Percentiles rank a stretch among this genome's conserved stretches.
Conservation (phyloP, 768 basidiomycete species). For the Lactarius tabidus region DNA sequence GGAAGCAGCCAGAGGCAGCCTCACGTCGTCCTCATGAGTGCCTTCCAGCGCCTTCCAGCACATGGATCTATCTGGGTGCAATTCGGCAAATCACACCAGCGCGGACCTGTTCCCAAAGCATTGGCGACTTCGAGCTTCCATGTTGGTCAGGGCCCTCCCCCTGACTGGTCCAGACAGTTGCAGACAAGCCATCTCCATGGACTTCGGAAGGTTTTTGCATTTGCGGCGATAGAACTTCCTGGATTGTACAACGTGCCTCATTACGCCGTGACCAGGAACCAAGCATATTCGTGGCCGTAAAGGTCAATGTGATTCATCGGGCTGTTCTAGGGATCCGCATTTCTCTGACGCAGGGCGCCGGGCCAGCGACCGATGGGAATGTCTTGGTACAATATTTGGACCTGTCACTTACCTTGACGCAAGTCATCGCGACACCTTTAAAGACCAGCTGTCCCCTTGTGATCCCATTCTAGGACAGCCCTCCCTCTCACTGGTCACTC, state of each 20-base stretch:
- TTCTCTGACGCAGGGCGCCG: slow-evolving; percentile 2
- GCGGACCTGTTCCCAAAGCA: slow-evolving; percentile 1
- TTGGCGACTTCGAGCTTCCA: slow-evolving; percentile 7
- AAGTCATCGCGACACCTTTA: slow-evolving; percentile 6
- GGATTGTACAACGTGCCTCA: background rate
- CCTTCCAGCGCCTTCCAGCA: background rate
- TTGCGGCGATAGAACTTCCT: slow-evolving; percentile 18
- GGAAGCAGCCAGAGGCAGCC: background rate
- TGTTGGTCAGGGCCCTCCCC: background rate
- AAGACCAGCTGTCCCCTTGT: slow-evolving; percentile 7
- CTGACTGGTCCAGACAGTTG: slow-evolving; percentile 1
- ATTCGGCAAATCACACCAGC: slow-evolving; percentile 2
- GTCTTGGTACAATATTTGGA: background rate
- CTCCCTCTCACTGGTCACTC: background rate
- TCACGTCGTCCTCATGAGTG: background rate
- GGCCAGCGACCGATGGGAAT: slow-evolving; percentile 6
- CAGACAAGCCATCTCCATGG: slow-evolving; percentile 14
- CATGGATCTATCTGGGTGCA: background rate
- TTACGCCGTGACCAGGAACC: slow-evolving; percentile 16
- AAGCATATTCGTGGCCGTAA: slow-evolving; percentile 9
- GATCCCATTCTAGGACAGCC: background rate
- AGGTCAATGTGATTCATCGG: slow-evolving; percentile 7
- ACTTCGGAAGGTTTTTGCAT: slow-evolving; percentile 19
- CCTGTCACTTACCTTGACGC: background rate
- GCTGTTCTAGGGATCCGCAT: background rate